phyloP scores from a whole-genome alignment of 148 eudicot species.

The Chenopodium quinoa region DNA sequence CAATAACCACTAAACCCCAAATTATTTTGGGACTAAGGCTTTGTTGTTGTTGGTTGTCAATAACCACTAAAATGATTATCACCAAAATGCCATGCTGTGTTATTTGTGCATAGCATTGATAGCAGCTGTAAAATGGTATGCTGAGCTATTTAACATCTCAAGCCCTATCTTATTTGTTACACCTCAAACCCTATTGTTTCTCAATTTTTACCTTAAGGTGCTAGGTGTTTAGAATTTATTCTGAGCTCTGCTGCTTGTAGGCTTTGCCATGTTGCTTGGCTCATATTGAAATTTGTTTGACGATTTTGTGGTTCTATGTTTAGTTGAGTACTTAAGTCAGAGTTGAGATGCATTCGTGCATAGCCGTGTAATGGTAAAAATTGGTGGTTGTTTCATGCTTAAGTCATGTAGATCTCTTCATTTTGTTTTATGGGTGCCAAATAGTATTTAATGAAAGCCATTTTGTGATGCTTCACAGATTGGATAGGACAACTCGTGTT shows the following conservation, averaged over 20 bases:
- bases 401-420: neutral
- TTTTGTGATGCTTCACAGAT: constrained; percentile 3
- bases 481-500: neutral
- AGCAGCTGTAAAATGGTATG: neutral
- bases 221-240: too few relatives aligned
- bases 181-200: too few relatives aligned
- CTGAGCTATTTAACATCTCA: too few relatives aligned
- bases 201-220: too few relatives aligned
- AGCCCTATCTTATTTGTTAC: too few relatives aligned
- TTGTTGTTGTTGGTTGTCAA: neutral
- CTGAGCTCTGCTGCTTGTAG: neutral
- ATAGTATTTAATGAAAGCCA: neutral
- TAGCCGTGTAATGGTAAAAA: neutral
- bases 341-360: neutral
- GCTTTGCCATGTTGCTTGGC: neutral
- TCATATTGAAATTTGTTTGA: neutral
- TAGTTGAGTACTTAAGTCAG: neutral
- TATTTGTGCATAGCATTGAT: neutral
- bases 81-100: neutral
- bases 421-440: neutral
- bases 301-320: constrained; percentile 1
- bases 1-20: too few relatives aligned
- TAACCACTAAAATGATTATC: constrained; percentile 2
- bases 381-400: neutral
- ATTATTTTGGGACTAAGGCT: too few relatives aligned